Conservation (phyloP, 1,139 yeast genomes). For the Debaryomyces singareniensis region DNA sequence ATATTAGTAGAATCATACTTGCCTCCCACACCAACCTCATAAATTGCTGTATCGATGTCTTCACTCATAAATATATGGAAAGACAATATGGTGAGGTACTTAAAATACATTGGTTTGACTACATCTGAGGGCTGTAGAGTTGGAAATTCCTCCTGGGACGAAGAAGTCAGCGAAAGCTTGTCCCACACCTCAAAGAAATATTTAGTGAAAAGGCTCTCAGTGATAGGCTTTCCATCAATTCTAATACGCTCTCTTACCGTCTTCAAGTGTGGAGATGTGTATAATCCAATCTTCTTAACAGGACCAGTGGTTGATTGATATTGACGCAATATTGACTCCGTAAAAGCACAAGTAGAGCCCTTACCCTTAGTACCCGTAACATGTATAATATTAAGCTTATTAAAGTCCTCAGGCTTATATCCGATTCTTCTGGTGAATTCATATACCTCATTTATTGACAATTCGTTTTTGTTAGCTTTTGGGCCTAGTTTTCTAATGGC, state of each 20-base stretch:
- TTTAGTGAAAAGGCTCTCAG: conserved; percentile 71
- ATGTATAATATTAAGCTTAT: conserved; percentile 74
- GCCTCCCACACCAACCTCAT: conserved; percentile 98
- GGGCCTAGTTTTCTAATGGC: conserved; percentile 69
- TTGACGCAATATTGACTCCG: conserved; percentile 71
- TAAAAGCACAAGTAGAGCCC: conserved; percentile 96
- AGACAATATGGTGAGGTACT: conserved; percentile 80
- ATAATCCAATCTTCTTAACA: conserved; percentile 69
- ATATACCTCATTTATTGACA: conserved; percentile 78
- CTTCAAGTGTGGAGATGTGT: conserved; percentile 92
- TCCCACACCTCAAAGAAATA: conserved; percentile 97
- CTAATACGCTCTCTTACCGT: conserved; percentile 89
- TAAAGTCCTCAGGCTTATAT: conserved; percentile 61
- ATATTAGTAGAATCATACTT: conserved; percentile 93
- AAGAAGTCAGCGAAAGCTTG: conserved; percentile 51
- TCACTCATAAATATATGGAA: conserved; percentile 87
- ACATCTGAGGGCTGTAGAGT: conserved; percentile 57
- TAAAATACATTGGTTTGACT: conserved; percentile 88
- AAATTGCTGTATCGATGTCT: conserved; percentile 86
- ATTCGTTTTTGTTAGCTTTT: conserved; percentile 53
- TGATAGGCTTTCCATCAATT: conserved; percentile 80
- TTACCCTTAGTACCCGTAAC: conserved; percentile 98
- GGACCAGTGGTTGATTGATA: conserved; percentile 24
- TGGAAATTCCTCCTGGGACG: conserved; percentile 59
- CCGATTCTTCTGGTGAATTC: conserved; percentile 92